Conservation (phyloP, 352 stramenopile species). For the Phytophthora aleatoria region DNA sequence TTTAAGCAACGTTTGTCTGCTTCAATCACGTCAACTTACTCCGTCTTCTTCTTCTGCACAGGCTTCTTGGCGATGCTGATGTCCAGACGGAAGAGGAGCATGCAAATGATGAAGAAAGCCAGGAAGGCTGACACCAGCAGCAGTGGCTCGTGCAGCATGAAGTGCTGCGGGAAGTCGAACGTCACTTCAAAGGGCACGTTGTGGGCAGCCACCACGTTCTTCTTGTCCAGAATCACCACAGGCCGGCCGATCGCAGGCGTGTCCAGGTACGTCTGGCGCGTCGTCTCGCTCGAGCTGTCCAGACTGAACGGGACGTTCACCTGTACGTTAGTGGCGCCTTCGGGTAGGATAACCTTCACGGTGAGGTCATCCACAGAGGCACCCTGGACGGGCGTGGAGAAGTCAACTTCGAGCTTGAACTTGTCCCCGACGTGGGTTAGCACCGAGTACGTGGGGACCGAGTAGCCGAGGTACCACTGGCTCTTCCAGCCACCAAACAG, state of each 20-base stretch:
- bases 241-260: conserved; percentile 76
- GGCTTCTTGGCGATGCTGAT: conserved; percentile 65
- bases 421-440: conserved; percentile 62
- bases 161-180: conserved; percentile 80
- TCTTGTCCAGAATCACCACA: conserved; percentile 82
- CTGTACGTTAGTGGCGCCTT: conserved; percentile 82
- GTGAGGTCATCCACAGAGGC: conserved; percentile 85
- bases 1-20: conserved; percentile 3
- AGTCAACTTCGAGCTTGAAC: conserved; percentile 88
- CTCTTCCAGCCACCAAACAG: conserved; percentile 91
- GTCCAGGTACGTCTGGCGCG: conserved; percentile 87
- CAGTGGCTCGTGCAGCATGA: conserved; percentile 89
- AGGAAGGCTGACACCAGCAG: conserved; percentile 87
- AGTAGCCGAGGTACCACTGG: conserved; percentile 90
- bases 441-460: conserved; percentile 81
- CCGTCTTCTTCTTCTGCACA: conserved; percentile 66
- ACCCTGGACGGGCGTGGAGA: conserved; percentile 82
- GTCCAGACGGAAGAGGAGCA: conserved; percentile 85
- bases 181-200: conserved; percentile 88
- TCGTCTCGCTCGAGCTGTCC: conserved; percentile 57
- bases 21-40: conserved; percentile 47
- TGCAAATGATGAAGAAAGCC: conserved; percentile 85
- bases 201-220: conserved; percentile 85
- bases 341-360: conserved; percentile 88
- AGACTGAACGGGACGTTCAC: conserved; percentile 78